Evolutionary conservation across 768 basidiomycete genomes (phyloP), one percentile per base, ranked within the genome.

Genomic region (Podaxis sp.): DNA sequence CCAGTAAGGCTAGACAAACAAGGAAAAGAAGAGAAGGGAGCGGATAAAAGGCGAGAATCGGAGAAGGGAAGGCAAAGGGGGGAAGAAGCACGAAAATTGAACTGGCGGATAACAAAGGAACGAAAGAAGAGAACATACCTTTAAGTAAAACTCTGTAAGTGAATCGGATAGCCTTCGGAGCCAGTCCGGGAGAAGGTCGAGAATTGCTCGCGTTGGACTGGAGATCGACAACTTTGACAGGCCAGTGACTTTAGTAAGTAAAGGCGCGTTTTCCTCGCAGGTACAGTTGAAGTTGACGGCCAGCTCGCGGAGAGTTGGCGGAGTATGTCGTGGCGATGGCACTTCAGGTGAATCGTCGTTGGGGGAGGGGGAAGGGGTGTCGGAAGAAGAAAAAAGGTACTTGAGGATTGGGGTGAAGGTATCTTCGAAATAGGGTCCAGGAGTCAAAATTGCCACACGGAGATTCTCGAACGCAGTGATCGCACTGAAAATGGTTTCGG

Each of bases 151-250:
- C 40, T 72, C 75, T 17, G 58, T 65, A 33, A 85, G 66, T 4
- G 71, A 71, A 11, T 62, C 58, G 0, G 72, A 72, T 27, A 84
- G 68, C 27, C 67, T 68, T 22, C 60, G 64, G 4, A 85, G 69
- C 83, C 84, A 84, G 0, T 72, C 75, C 11, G 81, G 78, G 4
- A 83, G 73, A 25, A 77, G 67, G 19, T 79, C 68, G 13, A 84
- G 69, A 22, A 82, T 74, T 8, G 75, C 71, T 49, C 82, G 70
- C 4, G 73, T 75, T 41, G 82, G 80, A 58, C 73, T 74, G 27
- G 69, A 36, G 15, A 80, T 57, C 15, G 73, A 70, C 54, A 79
- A 63, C 24, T 58, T 68, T 12, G 59, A 55, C 36, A 79, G 71
- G 2, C 71, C 66, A 12, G 49, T 55, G 33, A 76, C 63, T 24